Evolutionary conservation across 768 basidiomycete genomes (phyloP).

Genomic region (Amanita pseudoporphyria): DNA sequence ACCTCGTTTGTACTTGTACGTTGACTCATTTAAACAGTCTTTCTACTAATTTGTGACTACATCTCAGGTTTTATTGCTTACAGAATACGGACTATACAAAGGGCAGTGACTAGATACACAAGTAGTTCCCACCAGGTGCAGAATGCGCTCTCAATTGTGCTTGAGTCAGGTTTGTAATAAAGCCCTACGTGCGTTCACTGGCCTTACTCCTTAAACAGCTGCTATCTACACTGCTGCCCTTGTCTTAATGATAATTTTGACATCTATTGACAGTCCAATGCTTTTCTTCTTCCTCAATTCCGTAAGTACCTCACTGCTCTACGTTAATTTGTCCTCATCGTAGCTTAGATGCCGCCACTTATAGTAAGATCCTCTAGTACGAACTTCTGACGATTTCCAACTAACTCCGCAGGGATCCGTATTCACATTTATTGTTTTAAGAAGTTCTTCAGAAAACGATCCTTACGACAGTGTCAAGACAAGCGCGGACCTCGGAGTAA

Average conservation of each 20-base stretch:
- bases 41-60: no score
- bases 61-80: slow-evolving; percentile 1
- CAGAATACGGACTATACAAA: background rate
- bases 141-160: slow-evolving; percentile 3
- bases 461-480: no score
- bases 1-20: slow-evolving; percentile 4
- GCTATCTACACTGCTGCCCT: slow-evolving; percentile 3
- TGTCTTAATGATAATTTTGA: background rate
- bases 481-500: no score
- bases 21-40: background rate
- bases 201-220: background rate
- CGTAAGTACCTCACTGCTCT: background rate
- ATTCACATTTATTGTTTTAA: slow-evolving; percentile 1
- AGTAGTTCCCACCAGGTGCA: background rate
- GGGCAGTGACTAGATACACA: background rate
- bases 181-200: background rate
- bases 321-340: background rate
- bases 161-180: slow-evolving; percentile 3
- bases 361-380: background rate
- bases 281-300: slow-evolving; percentile 7
- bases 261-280: background rate
- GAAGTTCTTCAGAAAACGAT: background rate
- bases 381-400: no score
- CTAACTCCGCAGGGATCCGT: background rate
- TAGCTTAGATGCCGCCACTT: slow-evolving; percentile 1